phyloP scores from a whole-genome alignment of 306 rosid species.

The Castanopsis chinensis region DNA sequence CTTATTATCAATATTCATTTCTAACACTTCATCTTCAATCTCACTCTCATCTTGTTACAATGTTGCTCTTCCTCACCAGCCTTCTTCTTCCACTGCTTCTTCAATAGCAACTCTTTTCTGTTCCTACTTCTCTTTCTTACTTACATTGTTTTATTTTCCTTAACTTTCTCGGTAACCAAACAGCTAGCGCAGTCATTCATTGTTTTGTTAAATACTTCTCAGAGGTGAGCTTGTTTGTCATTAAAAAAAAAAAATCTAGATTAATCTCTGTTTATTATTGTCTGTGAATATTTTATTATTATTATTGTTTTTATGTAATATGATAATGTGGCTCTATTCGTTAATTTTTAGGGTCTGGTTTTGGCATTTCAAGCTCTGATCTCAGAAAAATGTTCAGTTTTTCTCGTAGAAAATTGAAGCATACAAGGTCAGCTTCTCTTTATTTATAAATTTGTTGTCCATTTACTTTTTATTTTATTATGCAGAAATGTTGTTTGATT shows the following conservation, averaged over 20 bases:
- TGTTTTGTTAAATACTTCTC: background rate
- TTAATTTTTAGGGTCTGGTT: conserved; percentile 14
- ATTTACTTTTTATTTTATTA: background rate
- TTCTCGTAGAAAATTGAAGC: conserved; percentile 85
- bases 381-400: conserved; percentile 66
- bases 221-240: background rate
- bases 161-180: conserved; percentile 31
- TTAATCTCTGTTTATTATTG: too few species aligned
- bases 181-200: background rate
- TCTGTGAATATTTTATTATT: too few species aligned
- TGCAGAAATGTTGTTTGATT: background rate
- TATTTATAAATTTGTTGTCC: background rate
- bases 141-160: conserved; percentile 9
- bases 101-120: background rate
- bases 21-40: background rate
- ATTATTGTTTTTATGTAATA: background rate
- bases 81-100: background rate
- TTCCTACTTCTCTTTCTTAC: background rate
- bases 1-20: too few species aligned
- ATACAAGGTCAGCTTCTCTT: conserved; percentile 53
- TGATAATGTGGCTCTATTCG: conserved; percentile 28
- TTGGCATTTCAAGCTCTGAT: background rate
- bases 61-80: too few species aligned
- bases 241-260: background rate
- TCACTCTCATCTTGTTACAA: too few species aligned